Percentiles rank a stretch among this genome's conserved stretches.
Evolutionary conservation across 345 rosid species (phyloP).

Genomic region (Sisymbrium irio): DNA sequence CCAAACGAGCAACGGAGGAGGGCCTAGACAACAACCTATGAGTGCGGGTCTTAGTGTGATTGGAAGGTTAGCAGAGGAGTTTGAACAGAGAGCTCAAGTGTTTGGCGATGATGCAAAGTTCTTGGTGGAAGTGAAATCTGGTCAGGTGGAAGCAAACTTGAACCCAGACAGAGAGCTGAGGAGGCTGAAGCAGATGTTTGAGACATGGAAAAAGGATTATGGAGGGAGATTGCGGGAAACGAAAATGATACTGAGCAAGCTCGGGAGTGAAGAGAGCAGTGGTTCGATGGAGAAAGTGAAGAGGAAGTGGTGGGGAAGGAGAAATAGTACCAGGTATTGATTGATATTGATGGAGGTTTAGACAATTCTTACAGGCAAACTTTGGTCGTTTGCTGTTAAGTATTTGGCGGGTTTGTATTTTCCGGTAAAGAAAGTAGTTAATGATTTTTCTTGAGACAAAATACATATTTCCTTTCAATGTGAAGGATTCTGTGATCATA

Average conservation of each 20-base stretch:
- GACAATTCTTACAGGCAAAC: slow-evolving; percentile 31
- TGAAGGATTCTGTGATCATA: slow-evolving; percentile 7
- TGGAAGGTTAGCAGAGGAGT: slow-evolving; percentile 86
- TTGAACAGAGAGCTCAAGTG: slow-evolving; percentile 94
- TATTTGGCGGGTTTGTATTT: slow-evolving; percentile 1
- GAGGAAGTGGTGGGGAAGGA: slow-evolving; percentile 98
- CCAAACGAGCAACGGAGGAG: slow-evolving; percentile 66
- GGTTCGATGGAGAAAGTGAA: slow-evolving; percentile 64
- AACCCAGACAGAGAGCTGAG: slow-evolving; percentile 84
- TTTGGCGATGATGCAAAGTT: slow-evolving; percentile 96
- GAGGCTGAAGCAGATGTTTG: slow-evolving; percentile 93
- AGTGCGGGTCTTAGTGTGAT: slow-evolving; percentile 84
- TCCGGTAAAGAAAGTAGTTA: slow-evolving; percentile 14
- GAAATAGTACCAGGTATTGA: slow-evolving; percentile 74
- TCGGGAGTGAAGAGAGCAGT: slow-evolving; percentile 73
- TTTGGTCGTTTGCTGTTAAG: slow-evolving; percentile 32
- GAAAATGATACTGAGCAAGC: slow-evolving; percentile 77
- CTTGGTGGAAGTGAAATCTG: slow-evolving; percentile 94
- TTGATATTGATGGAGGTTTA: slow-evolving; percentile 34
- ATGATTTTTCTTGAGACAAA: slow-evolving; percentile 7
- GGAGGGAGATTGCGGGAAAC: slow-evolving; percentile 80
- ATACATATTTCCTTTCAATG: slow-evolving; percentile 3
- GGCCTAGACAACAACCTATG: slow-evolving; percentile 60
- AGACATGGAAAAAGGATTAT: slow-evolving; percentile 96
- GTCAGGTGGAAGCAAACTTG: slow-evolving; percentile 92